Evolutionary conservation across 2,329 filamentous ascomycete genomes (phyloP), one percentile per base, ranked within the genome.

Genomic region (Volutella citrinella): DNA sequence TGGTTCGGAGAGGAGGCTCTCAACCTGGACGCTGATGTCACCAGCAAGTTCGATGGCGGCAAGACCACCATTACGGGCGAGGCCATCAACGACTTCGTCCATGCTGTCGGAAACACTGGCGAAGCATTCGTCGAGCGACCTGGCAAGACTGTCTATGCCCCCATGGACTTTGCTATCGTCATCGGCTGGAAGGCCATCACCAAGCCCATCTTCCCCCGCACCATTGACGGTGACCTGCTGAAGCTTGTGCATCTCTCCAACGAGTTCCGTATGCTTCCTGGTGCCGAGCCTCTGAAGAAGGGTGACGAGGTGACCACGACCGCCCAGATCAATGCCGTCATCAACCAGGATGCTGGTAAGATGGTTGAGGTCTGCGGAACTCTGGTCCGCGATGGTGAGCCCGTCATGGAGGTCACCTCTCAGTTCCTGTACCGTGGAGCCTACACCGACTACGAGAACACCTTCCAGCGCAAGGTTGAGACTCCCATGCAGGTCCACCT

Each of bases 311-410:
- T 98, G 14, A 82, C 88, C 43, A 97, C 93, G 4, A 95, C 87
- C 35, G 93, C 93, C 26, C 89, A 94, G 61, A 87, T 98, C 69
- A 97, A 98, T 54, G 89, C 93, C 12, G 89, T 98, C 54, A 84
- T 98, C 70, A 98, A 97, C 69, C 90, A 98, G 63, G 89, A 95
- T 11, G 89, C 93, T 40, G 93, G 93, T 29, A 98, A 98, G 75
- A 96, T 98, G 90, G 94, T 98, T 13, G 94, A 98, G 66, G 91
- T 98, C n/a, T 96, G 90, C 55, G 93, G 93, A 43, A 98, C 93
- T 6, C 95, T 98, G 54, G 84, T 78, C 34, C 84, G 93, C 26
- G 80, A 90, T 34, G 84, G 84, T 17, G 65, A 86, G 61, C 75
- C 89, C 6, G 88, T 98, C 44, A 98, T 98, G 93, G 89, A 98